These are phyloP conservation scores for Aquilaria agallochum DNA, from an alignment of 441 rosid species.

Conservation along the genomic window DNA sequence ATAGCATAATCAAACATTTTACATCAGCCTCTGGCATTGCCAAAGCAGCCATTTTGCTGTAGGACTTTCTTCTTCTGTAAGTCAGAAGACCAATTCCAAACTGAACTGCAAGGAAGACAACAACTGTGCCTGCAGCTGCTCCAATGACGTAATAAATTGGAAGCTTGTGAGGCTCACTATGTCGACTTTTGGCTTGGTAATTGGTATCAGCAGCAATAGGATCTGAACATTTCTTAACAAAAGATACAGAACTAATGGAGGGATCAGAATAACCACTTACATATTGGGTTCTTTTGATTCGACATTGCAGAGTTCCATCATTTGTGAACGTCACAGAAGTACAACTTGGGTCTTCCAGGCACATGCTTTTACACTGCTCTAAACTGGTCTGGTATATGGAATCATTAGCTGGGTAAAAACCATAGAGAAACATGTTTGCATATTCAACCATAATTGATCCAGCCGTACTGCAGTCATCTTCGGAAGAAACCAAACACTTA, in stretches of 20 bases:
- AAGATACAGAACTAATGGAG: slow-evolving; percentile 55
- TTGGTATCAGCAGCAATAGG: slow-evolving; percentile 66
- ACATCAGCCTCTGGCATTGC: slow-evolving; percentile 33
- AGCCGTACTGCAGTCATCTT: slow-evolving; percentile 32
- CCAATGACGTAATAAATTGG: slow-evolving; percentile 60
- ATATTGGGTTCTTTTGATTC: slow-evolving; percentile 39
- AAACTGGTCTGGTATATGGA: slow-evolving; percentile 34
- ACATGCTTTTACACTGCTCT: slow-evolving; percentile 44
- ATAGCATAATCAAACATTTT: slow-evolving; percentile 52
- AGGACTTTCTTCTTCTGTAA: slow-evolving; percentile 41
- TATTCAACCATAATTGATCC: slow-evolving; percentile 38
- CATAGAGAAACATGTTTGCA: slow-evolving; percentile 52
- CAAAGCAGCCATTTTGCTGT: slow-evolving; percentile 37
- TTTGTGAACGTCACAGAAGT: slow-evolving; percentile 61
- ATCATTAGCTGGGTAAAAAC: slow-evolving; percentile 61
- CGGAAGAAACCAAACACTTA: slow-evolving; percentile 45
- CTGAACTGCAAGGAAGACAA: slow-evolving; percentile 47
- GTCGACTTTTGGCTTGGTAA: slow-evolving; percentile 14
- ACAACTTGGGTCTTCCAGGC: slow-evolving; percentile 42
- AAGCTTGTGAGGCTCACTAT: slow-evolving; percentile 20
- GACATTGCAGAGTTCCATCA: slow-evolving; percentile 50
- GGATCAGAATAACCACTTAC: slow-evolving; percentile 65
- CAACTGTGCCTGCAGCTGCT: slow-evolving; percentile 46
- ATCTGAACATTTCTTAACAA: slow-evolving; percentile 60
- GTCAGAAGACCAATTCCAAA: slow-evolving; percentile 41